phyloP scores from a whole-genome alignment of 768 basidiomycete genomes.

The Aureoboletus auriporus region DNA sequence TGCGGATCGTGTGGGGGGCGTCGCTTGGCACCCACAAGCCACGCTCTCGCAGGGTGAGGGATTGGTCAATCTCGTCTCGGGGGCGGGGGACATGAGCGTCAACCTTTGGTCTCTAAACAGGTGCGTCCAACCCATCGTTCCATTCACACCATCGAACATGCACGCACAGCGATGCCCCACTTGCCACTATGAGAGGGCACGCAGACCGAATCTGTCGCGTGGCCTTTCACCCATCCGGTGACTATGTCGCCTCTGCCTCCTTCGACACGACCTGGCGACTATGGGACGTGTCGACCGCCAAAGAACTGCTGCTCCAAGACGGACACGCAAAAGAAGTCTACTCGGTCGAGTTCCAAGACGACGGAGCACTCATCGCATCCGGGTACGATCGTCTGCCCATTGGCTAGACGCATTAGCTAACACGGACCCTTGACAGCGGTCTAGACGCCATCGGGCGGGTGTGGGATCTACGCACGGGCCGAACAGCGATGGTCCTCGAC shows the following conservation, averaged over 20 bases:
- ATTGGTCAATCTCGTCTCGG: constrained; percentile 81
- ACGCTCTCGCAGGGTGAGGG: constrained; percentile 65
- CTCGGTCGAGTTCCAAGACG: constrained; percentile 91
- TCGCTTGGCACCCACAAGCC: constrained; percentile 96
- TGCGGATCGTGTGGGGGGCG: constrained; percentile 86
- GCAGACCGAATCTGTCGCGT: constrained; percentile 88
- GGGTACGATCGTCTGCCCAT: constrained; percentile 49
- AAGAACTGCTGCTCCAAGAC: constrained; percentile 87
- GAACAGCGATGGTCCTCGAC: constrained; percentile 97
- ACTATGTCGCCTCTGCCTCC: constrained; percentile 90
- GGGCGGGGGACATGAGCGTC: constrained; percentile 82
- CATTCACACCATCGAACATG: constrained; percentile 3
- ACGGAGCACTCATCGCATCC: constrained; percentile 89
- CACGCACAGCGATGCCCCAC: constrained; percentile 65
- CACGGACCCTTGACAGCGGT: constrained; percentile 50
- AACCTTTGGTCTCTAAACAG: constrained; percentile 87
- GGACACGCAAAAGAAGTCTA: constrained; percentile 98
- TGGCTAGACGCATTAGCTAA: not conserved
- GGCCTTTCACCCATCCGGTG: constrained; percentile 93
- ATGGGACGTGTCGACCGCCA: constrained; percentile 85
- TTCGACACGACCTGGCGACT: constrained; percentile 97
- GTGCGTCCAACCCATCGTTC: constrained; percentile 37
- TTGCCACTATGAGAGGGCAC: constrained; percentile 88
- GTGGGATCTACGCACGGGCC: constrained; percentile 94
- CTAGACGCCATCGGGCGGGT: constrained; percentile 95